Conservation (phyloP, 1,139 yeast genomes). For the Candida sp. region DNA sequence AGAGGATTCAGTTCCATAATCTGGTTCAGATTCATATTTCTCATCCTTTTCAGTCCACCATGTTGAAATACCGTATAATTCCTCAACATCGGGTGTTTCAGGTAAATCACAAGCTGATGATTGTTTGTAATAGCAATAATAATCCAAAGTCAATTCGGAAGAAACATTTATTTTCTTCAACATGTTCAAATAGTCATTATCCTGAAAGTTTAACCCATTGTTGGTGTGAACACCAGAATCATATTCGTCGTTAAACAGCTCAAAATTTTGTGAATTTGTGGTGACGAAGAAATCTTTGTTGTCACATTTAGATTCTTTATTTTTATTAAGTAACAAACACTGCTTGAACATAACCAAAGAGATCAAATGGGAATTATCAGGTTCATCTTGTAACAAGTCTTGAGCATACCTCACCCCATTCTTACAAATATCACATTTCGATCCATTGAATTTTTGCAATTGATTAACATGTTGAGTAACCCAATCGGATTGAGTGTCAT, state of each 20-base stretch:
- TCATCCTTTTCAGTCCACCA: conserved; percentile 40
- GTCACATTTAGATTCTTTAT: conserved; percentile 30
- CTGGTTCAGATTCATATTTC: conserved; percentile 27
- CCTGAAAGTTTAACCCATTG: conserved; percentile 28
- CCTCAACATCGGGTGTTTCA: conserved; percentile 34
- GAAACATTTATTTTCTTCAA: conserved; percentile 32
- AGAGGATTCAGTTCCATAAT: conserved; percentile 14
- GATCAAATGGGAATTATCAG: conserved; percentile 34
- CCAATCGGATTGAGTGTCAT: conserved; percentile 26
- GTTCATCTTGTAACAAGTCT: conserved; percentile 22
- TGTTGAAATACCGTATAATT: conserved; percentile 23
- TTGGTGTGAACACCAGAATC: conserved; percentile 21
- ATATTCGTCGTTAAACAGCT: conserved; percentile 13
- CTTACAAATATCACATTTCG: conserved; percentile 35
- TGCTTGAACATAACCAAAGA: conserved; percentile 33
- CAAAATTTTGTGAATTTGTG: conserved; percentile 22
- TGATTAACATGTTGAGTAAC: conserved; percentile 23
- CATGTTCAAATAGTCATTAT: conserved; percentile 39
- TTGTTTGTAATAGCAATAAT: conserved; percentile 50
- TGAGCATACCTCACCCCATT: conserved; percentile 30
- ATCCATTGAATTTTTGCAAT: conserved; percentile 25
- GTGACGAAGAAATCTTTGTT: conserved; percentile 37
- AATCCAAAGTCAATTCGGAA: conserved; percentile 33
- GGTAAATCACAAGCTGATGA: conserved; percentile 43
- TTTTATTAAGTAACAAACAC: conserved; percentile 28